Evolutionary conservation across 768 basidiomycete genomes (phyloP).

Genomic region (Pleurotus tuber-regium): DNA sequence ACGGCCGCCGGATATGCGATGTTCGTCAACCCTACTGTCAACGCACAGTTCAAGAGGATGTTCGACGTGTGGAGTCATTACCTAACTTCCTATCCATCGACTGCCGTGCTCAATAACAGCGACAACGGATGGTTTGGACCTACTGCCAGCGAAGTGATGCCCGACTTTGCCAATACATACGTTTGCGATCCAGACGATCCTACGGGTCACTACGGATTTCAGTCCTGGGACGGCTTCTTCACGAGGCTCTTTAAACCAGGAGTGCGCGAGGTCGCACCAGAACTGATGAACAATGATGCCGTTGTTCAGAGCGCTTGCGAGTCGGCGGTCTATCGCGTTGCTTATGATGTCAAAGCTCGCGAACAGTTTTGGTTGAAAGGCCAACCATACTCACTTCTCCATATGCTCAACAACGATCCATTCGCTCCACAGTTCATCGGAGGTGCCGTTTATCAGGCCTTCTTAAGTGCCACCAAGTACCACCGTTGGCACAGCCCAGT

Average conservation of each 20-base stretch:
- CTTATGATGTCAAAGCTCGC: constrained; percentile 31
- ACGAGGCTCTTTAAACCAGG: constrained; percentile 36
- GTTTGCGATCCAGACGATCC: constrained; percentile 34
- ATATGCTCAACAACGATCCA: constrained; percentile 48
- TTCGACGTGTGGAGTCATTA: constrained; percentile 12
- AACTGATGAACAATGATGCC: constrained; percentile 18
- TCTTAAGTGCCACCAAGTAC: constrained; percentile 52
- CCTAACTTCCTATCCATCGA: constrained; percentile 10
- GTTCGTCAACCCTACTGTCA: constrained; percentile 10
- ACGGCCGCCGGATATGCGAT: constrained; percentile 17
- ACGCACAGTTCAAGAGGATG: constrained; percentile 14
- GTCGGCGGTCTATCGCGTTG: constrained; percentile 43
- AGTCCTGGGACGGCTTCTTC: constrained; percentile 58
- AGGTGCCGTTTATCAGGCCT: constrained; percentile 54
- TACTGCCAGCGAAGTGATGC: constrained; percentile 8
- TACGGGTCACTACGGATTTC: constrained; percentile 46
- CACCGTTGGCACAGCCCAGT: constrained; percentile 68
- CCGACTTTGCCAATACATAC: constrained; percentile 35
- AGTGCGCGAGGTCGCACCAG: constrained; percentile 37
- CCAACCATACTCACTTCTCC: constrained; percentile 54
- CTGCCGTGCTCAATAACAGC: constrained; percentile 11
- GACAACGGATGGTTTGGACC: constrained; percentile 13
- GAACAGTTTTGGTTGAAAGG: constrained; percentile 63
- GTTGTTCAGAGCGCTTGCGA: constrained; percentile 55
- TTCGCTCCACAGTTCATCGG: constrained; percentile 41